These are phyloP conservation scores for Elongisporangium prolatum DNA, from an alignment of 352 stramenopile genomes.

Conservation along the genomic window DNA sequence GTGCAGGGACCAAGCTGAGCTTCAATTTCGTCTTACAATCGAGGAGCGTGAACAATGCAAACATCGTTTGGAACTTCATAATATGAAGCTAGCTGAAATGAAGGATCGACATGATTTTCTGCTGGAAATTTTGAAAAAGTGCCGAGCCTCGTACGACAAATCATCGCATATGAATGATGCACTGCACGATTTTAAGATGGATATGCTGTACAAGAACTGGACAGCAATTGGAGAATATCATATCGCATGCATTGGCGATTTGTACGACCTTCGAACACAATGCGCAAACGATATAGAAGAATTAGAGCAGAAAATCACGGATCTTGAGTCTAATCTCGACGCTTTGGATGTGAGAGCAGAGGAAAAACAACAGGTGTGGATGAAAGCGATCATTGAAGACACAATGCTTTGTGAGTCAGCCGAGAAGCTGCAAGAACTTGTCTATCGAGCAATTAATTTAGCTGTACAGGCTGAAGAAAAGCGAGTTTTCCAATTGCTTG, in stretches of 20 bases:
- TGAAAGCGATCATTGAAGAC: constrained; percentile 24
- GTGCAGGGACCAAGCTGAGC: constrained; percentile 4
- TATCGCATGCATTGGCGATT: constrained; percentile 16
- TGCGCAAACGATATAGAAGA: constrained; percentile 17
- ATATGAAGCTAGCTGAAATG: constrained; percentile 13
- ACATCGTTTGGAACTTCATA: constrained; percentile 9
- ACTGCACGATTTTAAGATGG: constrained; percentile 31
- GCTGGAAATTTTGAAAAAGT: constrained; percentile 15
- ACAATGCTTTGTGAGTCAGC: constrained; percentile 13
- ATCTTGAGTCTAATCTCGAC: constrained; percentile 8
- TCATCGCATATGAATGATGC: constrained; percentile 9
- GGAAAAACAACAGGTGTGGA: constrained; percentile 13
- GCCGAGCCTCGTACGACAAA: constrained; percentile 21
- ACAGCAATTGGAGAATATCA: constrained; percentile 24
- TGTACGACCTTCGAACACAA: constrained; percentile 20
- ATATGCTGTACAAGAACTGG: constrained; percentile 33
- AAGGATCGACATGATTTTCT: constrained; percentile 14
- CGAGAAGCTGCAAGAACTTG: constrained; percentile 18
- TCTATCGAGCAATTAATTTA: constrained; percentile 16
- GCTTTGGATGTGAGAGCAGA: constrained; percentile 7
- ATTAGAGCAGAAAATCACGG: constrained; percentile 16
- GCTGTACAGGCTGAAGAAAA: constrained; percentile 16
- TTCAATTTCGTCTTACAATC: constrained; percentile 9
- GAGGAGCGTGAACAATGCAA: constrained; percentile 15
- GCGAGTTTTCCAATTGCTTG: constrained; percentile 20